phyloP scores from a whole-genome alignment of 2,329 filamentous ascomycete species.

The Trichoderma sp. region DNA sequence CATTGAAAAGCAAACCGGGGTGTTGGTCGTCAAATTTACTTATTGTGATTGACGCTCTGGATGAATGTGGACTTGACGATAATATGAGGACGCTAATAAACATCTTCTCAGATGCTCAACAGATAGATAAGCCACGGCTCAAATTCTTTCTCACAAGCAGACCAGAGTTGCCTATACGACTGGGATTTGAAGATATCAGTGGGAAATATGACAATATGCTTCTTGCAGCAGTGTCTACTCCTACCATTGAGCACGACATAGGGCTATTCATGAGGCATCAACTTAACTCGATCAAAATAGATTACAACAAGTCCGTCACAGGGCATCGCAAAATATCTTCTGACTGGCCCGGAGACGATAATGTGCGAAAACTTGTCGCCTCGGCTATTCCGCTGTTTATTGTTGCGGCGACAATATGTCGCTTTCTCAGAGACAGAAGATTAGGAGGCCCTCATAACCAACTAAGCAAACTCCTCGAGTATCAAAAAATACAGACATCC shows the following conservation, averaged over 20 bases:
- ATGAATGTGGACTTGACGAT: conserved; percentile 29
- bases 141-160: conserved; percentile 43
- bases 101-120: conserved; percentile 10
- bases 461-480: conserved; percentile 27
- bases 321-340: background rate
- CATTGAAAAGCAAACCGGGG: conserved; percentile 25
- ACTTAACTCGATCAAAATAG: background rate
- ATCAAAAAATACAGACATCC: conserved; percentile 11
- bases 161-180: conserved; percentile 38
- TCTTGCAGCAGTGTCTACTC: background rate
- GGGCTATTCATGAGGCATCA: background rate
- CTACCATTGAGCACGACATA: conserved; percentile 11
- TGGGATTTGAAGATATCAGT: conserved; percentile 34
- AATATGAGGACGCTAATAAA: conserved; percentile 34
- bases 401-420: conserved; percentile 34
- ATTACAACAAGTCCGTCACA: conserved; percentile 18
- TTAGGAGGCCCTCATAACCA: conserved; percentile 26
- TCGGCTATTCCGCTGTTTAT: conserved; percentile 38
- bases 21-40: conserved; percentile 12
- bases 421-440: conserved; percentile 27
- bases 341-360: conserved; percentile 17
- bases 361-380: conserved; percentile 21
- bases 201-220: conserved; percentile 16
- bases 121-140: conserved; percentile 24
- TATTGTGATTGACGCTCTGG: conserved; percentile 37